Evolutionary conservation across 371 early-diverging fungal species (phyloP).

Genomic region (Mucor piriformis): DNA sequence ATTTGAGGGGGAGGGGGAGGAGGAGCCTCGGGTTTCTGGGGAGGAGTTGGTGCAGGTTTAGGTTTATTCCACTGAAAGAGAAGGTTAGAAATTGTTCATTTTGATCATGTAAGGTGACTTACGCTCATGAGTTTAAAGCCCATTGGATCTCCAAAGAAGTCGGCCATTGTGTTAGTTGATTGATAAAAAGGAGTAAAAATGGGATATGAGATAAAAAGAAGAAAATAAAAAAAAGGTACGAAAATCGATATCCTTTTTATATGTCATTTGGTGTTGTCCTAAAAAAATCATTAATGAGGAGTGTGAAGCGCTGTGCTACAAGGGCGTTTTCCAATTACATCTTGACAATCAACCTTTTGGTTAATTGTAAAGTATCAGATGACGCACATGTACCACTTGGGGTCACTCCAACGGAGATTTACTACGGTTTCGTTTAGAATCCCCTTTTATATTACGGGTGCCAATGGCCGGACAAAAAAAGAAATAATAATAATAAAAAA

Average conservation of each 20-base stretch:
- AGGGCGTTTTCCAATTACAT: no score
- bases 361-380: no score
- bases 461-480: background rate
- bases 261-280: background rate
- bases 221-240: background rate
- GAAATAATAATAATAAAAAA: background rate
- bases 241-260: background rate
- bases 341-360: background rate
- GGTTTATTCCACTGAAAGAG: background rate
- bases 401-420: background rate
- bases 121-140: background rate
- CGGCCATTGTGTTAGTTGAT: background rate
- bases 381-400: background rate
- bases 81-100: background rate
- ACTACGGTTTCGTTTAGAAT: background rate
- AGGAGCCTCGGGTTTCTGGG: background rate
- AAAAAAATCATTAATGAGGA: no score
- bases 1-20: background rate
- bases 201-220: background rate
- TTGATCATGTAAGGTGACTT: background rate
- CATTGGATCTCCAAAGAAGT: background rate
- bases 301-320: background rate
- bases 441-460: background rate
- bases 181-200: background rate
- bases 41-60: background rate